phyloP scores from a whole-genome alignment of 2,329 filamentous ascomycete genomes.

The Apiospora arundinis region DNA sequence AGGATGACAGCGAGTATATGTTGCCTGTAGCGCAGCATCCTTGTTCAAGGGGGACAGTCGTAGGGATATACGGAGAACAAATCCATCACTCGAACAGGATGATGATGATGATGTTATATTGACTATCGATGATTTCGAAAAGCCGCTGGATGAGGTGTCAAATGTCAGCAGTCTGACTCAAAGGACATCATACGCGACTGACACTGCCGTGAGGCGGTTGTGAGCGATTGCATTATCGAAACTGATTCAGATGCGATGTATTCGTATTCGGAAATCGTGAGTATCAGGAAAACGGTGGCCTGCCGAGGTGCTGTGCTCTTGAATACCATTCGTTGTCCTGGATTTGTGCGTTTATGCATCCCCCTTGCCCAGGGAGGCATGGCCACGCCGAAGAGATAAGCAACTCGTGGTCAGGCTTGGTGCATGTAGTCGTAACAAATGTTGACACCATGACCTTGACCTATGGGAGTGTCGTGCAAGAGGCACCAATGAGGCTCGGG shows the following conservation, averaged over 20 bases:
- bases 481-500: neutral
- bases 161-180: neutral
- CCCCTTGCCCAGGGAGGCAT: neutral
- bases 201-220: neutral
- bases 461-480: neutral
- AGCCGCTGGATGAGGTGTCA: neutral
- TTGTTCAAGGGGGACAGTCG: neutral
- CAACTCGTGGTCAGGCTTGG: neutral
- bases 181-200: neutral
- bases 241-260: neutral
- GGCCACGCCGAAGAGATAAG: neutral
- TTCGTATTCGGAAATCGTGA: neutral
- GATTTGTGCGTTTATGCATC: neutral
- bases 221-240: neutral
- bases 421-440: too few relatives aligned
- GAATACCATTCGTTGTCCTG: neutral
- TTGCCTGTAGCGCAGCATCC: neutral
- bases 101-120: neutral
- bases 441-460: neutral
- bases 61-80: neutral
- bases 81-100: neutral
- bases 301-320: neutral
- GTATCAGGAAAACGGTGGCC: neutral
- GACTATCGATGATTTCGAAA: neutral
- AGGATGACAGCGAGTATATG: neutral